These are phyloP conservation scores for Volvox reticuliferus DNA, from an alignment of 139 green algal species.

Conservation along the genomic window DNA sequence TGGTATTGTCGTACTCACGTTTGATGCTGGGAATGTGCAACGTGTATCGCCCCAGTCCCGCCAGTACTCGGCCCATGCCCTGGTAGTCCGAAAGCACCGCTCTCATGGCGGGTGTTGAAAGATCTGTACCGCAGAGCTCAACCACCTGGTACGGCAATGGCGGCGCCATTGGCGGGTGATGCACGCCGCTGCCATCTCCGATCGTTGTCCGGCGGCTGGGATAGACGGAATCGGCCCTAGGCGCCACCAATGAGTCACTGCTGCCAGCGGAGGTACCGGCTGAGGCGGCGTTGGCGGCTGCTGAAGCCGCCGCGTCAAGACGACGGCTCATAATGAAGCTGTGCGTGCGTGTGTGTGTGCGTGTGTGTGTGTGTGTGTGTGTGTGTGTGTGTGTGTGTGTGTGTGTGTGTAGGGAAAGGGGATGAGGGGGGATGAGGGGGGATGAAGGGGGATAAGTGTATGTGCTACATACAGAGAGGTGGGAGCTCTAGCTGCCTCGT, in stretches of 20 bases:
- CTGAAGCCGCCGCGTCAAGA: background rate
- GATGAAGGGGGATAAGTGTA: no score
- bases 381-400: no score
- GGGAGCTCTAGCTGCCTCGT: no score
- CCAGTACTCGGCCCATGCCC: slow-evolving; percentile 24
- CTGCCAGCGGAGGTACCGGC: background rate
- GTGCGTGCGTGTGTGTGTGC: background rate
- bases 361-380: background rate
- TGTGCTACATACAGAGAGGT: no score
- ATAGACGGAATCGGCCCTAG: no score
- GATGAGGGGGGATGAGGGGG: no score
- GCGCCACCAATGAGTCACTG: background rate
- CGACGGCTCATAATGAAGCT: slow-evolving; percentile 7
- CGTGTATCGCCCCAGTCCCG: slow-evolving; percentile 45
- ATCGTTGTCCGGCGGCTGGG: no score
- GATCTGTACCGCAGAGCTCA: slow-evolving; percentile 27
- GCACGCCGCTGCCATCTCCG: no score
- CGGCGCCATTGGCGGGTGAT: background rate
- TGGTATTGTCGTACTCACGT: background rate
- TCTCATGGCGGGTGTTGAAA: slow-evolving; percentile 7
- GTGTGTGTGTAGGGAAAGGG: no score
- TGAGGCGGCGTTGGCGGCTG: background rate
- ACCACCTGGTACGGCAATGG: slow-evolving; percentile 16
- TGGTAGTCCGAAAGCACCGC: slow-evolving; percentile 16
- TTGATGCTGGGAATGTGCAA: slow-evolving; percentile 18